Percentiles rank a stretch among this genome's conserved stretches.
Evolutionary conservation across 495 filamentous ascomycete species (phyloP).

Genomic region (Annulohypoxylon nitens): DNA sequence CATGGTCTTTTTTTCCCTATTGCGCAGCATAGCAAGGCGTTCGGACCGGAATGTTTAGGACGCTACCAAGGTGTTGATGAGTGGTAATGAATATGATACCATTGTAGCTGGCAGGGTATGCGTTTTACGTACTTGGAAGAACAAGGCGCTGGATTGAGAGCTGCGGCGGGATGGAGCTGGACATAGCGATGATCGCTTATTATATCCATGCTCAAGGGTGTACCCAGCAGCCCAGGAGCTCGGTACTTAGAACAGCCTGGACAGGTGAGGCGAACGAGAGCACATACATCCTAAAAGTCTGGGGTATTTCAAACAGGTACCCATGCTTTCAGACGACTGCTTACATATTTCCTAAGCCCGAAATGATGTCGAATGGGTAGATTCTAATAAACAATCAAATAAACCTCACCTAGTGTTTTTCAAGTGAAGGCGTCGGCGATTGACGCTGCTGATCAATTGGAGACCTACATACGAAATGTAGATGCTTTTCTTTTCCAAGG

Average conservation of each 20-base stretch:
- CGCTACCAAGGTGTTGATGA: slow-evolving; percentile 27
- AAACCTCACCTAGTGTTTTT: neutral
- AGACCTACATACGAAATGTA: neutral
- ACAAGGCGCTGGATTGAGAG: slow-evolving; percentile 1
- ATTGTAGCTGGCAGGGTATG: slow-evolving; percentile 34
- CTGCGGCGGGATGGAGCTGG: neutral
- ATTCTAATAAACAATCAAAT: slow-evolving; percentile 16
- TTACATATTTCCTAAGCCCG: neutral
- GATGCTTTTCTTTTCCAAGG: too few relatives aligned
- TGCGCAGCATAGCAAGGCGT: slow-evolving; percentile 50
- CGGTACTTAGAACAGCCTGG: neutral
- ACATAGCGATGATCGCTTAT: slow-evolving; percentile 20
- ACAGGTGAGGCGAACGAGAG: slow-evolving; percentile 12
- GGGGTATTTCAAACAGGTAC: slow-evolving; percentile 4
- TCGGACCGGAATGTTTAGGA: slow-evolving; percentile 29
- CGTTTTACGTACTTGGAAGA: neutral
- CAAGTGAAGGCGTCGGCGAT: neutral
- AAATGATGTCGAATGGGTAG: neutral
- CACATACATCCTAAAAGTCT: slow-evolving; percentile 7
- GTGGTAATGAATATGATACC: slow-evolving; percentile 29
- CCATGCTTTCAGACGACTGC: neutral
- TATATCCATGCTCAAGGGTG: slow-evolving; percentile 27
- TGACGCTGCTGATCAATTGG: neutral
- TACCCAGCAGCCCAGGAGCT: slow-evolving; percentile 2
- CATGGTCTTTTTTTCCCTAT: slow-evolving; percentile 20